Evolutionary conservation across 768 basidiomycete genomes (phyloP), one percentile per base, ranked within the genome.

Genomic region (Collybia sp.): DNA sequence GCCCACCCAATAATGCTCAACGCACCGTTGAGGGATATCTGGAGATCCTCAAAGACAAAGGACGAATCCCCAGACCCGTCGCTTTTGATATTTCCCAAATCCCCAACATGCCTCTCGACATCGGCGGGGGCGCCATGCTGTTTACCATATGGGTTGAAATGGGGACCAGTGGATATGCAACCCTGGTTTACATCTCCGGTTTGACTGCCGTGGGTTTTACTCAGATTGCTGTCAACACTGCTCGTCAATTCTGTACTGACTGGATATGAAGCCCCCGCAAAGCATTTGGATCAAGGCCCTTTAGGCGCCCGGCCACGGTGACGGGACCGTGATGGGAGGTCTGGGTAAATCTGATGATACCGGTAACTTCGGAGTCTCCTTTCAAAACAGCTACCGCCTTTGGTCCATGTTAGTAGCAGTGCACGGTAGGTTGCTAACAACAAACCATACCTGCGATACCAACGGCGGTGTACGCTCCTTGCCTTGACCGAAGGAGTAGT

Each of bases 251-350:
- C 31, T 41, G 40, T 15, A 69, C 83, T 47, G 53, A 88, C 87
- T 93, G 89, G 46, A 93, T 67, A 64, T 92, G 90, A 69, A 91
- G 88, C 5, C 90, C 90, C 31, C 82, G 76, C 48, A 70, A 58
- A 4, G 82, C 70, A 41, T 71, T 71, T 4, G 80, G 69, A 51
- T 79, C 74, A 38, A 92, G 72, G 49, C 76, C 76, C 46, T 65
- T 70, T 51, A 93, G 68, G 43, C 76, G 70, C 19, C 87, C 87
- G 9, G 75, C 75, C 34, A 92, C 64, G 12, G 66, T 77, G 41
- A 88, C 83, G 18, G 80, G 74, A 2, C 72, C 75, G 45, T 58
- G 59, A 49, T 62, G 60, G 13, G 68, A 58, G 2, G 67, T 44
- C 61, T 91, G 88, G 20, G 72, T 68, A 62, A 92, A 89, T 34